Evolutionary conservation across 2,329 filamentous ascomycete species (phyloP).

Genomic region (Meredithiella fracta): DNA sequence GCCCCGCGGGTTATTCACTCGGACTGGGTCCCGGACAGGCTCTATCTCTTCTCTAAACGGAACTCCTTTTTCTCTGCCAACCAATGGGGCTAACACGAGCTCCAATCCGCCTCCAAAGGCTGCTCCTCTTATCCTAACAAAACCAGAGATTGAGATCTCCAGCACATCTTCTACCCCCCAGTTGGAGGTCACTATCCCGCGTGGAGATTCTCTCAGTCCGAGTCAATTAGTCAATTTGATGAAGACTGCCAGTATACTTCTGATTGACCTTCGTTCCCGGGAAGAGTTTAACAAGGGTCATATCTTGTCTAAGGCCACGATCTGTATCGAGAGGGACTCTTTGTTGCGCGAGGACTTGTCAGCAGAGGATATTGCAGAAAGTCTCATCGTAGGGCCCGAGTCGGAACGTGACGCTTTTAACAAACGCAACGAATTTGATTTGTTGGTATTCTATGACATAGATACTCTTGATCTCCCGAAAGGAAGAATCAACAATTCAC

Average conservation of each 20-base stretch:
- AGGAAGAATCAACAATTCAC: slow-evolving; percentile 1
- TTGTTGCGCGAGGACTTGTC: slow-evolving; percentile 52
- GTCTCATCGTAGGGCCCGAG: slow-evolving; percentile 53
- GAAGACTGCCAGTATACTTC: slow-evolving; percentile 40
- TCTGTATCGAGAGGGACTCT: slow-evolving; percentile 75
- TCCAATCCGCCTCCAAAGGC: not conserved
- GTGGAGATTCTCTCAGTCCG: slow-evolving; percentile 44
- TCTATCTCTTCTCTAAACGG: slow-evolving; percentile 23
- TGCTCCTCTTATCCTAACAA: not conserved
- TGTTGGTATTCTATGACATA: slow-evolving; percentile 85
- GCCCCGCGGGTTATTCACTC: slow-evolving; percentile 44
- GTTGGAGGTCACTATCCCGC: slow-evolving; percentile 30
- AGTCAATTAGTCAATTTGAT: slow-evolving; percentile 58
- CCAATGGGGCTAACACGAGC: not conserved
- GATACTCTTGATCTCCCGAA: slow-evolving; percentile 35
- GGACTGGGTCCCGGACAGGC: slow-evolving; percentile 42
- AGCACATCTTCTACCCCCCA: not conserved
- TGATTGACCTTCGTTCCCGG: slow-evolving; percentile 74
- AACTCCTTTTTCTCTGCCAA: not conserved
- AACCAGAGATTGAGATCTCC: not conserved
- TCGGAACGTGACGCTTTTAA: slow-evolving; percentile 62
- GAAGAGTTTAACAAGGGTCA: slow-evolving; percentile 77
- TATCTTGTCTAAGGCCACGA: slow-evolving; percentile 65
- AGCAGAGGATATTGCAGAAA: slow-evolving; percentile 45
- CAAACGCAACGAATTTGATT: slow-evolving; percentile 57